These are phyloP conservation scores for Yamadazyma jaroonii DNA, from an alignment of 1,139 yeast species.

Conservation along the genomic window DNA sequence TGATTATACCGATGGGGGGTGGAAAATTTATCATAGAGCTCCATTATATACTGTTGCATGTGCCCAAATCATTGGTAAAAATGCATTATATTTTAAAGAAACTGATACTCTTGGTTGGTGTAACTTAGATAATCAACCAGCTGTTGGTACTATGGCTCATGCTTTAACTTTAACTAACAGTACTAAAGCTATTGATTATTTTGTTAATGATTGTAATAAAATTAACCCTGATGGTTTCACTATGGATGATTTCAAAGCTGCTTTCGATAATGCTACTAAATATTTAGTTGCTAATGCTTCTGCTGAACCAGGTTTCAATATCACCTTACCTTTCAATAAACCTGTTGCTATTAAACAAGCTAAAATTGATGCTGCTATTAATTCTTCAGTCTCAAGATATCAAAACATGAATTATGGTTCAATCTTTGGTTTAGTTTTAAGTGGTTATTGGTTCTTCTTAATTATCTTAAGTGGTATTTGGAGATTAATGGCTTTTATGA, in stretches of 20 bases:
- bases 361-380: slow-evolving; percentile 28
- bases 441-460: slow-evolving; percentile 45
- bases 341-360: slow-evolving; percentile 26
- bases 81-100: slow-evolving; percentile 24
- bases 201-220: slow-evolving; percentile 18
- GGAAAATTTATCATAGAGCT: slow-evolving; percentile 5
- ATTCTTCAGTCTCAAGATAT: slow-evolving; percentile 39
- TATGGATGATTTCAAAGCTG: slow-evolving; percentile 22
- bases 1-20: slow-evolving; percentile 6
- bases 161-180: slow-evolving; percentile 28
- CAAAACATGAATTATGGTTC: slow-evolving; percentile 43
- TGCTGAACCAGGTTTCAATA: slow-evolving; percentile 26
- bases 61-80: slow-evolving; percentile 17
- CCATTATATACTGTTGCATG: slow-evolving; percentile 5
- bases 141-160: slow-evolving; percentile 38
- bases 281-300: slow-evolving; percentile 22
- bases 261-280: slow-evolving; percentile 38
- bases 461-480: slow-evolving; percentile 43
- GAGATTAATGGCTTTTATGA: slow-evolving; percentile 29
- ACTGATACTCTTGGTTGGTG: slow-evolving; percentile 29
- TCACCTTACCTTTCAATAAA: slow-evolving; percentile 24
- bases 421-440: slow-evolving; percentile 49
- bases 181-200: slow-evolving; percentile 23
- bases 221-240: slow-evolving; percentile 19
- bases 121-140: slow-evolving; percentile 31